A percentile compares a stretch with the other conserved stretches of the same genome.
Evolutionary conservation across 768 basidiomycete species (phyloP).

Genomic region (Mycena leptocephala): DNA sequence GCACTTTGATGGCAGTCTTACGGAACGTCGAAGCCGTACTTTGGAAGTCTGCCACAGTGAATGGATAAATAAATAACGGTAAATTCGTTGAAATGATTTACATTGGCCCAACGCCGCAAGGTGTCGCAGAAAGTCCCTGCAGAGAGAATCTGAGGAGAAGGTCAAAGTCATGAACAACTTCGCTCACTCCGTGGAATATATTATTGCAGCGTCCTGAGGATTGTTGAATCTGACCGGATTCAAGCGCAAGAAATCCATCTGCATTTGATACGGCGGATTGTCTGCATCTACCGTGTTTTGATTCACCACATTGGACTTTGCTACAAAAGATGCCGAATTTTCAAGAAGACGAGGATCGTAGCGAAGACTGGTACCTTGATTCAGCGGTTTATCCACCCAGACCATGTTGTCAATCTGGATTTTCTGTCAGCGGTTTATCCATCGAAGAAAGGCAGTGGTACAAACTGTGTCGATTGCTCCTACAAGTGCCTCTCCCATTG

Average conservation of each 20-base stretch:
- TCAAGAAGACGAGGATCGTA: no score
- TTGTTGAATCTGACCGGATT: neutral
- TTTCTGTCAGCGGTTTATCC: no score
- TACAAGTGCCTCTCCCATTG: conserved; percentile 14
- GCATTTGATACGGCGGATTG: neutral
- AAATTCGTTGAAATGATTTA: neutral
- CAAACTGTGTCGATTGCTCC: conserved; percentile 18
- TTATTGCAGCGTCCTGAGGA: neutral
- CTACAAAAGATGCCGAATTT: neutral
- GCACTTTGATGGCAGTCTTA: neutral
- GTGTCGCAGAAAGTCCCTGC: conserved; percentile 15
- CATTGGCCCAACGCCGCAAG: conserved; percentile 23
- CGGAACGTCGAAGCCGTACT: neutral
- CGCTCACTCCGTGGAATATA: neutral
- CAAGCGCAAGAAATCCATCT: neutral
- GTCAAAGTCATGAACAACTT: no score
- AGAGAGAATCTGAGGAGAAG: no score
- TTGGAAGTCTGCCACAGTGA: neutral
- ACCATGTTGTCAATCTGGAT: conserved; percentile 18
- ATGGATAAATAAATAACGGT: neutral
- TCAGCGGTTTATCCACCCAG: conserved; percentile 29
- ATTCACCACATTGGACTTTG: conserved; percentile 35
- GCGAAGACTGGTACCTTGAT: no score
- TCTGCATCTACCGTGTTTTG: neutral
- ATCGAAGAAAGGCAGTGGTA: no score